Percentiles rank a stretch among this genome's conserved stretches.
These are phyloP conservation scores for Stemphylium beticola DNA, from an alignment of 2,329 filamentous ascomycete species.

Conservation along the genomic window DNA sequence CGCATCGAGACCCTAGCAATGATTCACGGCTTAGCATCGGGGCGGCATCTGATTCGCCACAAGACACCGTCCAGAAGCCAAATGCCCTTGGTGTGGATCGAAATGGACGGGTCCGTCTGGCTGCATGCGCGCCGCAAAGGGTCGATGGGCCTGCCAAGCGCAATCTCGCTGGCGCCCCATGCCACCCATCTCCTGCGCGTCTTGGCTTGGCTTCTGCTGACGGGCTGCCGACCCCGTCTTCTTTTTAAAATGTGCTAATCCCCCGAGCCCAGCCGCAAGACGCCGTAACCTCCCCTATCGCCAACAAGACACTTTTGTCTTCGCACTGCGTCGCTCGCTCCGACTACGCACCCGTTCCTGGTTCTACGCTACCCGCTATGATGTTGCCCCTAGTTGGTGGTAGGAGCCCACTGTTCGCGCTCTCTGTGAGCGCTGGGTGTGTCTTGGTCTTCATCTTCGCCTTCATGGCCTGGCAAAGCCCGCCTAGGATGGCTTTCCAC, in stretches of 20 bases:
- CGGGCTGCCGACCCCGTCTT: conserved; percentile 19
- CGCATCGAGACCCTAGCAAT: not conserved
- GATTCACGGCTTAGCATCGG: conserved; percentile 4
- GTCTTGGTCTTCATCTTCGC: conserved; percentile 44
- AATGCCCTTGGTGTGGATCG: conserved; percentile 16
- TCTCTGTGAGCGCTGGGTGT: conserved; percentile 39
- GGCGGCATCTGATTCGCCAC: conserved; percentile 11
- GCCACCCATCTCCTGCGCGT: conserved; percentile 21
- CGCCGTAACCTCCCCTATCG: conserved; percentile 21
- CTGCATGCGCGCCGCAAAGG: conserved; percentile 21
- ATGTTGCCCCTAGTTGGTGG: conserved; percentile 42
- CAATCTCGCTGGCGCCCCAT: conserved; percentile 30
- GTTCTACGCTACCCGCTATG: conserved; percentile 22
- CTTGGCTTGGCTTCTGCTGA: conserved; percentile 34
- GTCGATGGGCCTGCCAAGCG: conserved; percentile 29
- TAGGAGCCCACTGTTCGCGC: conserved; percentile 40
- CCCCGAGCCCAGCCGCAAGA: conserved; percentile 19
- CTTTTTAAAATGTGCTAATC: conserved; percentile 33
- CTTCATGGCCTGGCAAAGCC: conserved; percentile 44
- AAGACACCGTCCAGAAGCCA: conserved; percentile 12
- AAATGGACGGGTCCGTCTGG: conserved; percentile 16
- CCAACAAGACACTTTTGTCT: conserved; percentile 13
- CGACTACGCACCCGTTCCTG: conserved; percentile 6
- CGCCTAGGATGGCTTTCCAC: conserved; percentile 32
- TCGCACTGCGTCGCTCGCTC: conserved; percentile 15